Evolutionary conservation across 2,329 filamentous ascomycete genomes (phyloP).

Genomic region (Aspergillus caelatus): DNA sequence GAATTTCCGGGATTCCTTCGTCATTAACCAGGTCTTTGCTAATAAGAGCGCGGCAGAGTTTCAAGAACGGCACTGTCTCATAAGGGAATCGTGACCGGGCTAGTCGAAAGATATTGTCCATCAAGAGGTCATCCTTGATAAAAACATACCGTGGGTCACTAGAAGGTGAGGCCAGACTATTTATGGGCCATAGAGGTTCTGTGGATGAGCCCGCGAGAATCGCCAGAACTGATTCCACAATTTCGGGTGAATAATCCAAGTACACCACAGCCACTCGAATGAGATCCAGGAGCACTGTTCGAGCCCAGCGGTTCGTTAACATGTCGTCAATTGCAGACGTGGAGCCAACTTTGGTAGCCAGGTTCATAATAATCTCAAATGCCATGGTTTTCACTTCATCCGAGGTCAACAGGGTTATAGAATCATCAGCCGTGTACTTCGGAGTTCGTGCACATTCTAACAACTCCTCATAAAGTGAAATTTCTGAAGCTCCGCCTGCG

Average conservation of each 20-base stretch:
- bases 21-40: constrained; percentile 47
- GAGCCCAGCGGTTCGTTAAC: constrained; percentile 64
- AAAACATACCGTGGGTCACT: constrained; percentile 54
- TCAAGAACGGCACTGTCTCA: constrained; percentile 78
- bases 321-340: constrained; percentile 54
- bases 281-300: constrained; percentile 69
- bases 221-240: constrained; percentile 67
- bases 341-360: constrained; percentile 49
- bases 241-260: constrained; percentile 72
- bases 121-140: constrained; percentile 59
- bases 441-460: constrained; percentile 48
- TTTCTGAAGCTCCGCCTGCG: constrained; percentile 34
- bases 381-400: constrained; percentile 50
- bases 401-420: constrained; percentile 51
- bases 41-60: constrained; percentile 68
- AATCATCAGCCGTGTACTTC: constrained; percentile 47
- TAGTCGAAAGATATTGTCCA: constrained; percentile 64
- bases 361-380: constrained; percentile 50
- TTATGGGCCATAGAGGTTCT: constrained; percentile 22
- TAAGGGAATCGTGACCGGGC: constrained; percentile 80
- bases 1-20: constrained; percentile 56
- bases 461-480: constrained; percentile 51
- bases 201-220: constrained; percentile 56
- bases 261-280: constrained; percentile 68
- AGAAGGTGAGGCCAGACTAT: constrained; percentile 19